Base-by-base conservation (phyloP, 371 early-diverging fungal genomes). In the Mortierella sp. region DNA sequence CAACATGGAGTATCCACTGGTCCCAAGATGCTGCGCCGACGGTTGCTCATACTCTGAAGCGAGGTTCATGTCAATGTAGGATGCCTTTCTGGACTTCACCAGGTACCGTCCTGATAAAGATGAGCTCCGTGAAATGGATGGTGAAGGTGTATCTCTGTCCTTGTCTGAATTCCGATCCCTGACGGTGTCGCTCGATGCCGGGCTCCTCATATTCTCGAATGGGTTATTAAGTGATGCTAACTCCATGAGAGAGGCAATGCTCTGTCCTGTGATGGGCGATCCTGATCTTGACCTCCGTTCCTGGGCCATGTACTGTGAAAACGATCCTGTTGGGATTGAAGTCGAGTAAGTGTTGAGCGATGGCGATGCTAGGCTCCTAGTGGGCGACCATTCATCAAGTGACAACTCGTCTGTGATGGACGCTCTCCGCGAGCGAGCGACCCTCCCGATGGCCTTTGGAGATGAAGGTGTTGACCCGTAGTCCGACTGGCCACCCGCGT, bases 311-410 rank as follows among this genome's bases (percentile, higher is more conserved):
- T 75, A 86, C 45, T 86, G 87, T 13, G 83, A 70, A 45, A 86
- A 82, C 0, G 87, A 86, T n/a, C 78, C 83, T 48, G 87, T 86
- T 4, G 87, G 87, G 57, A 86, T 86, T 34, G 87, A 86, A 13
- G 87, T 86, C n/a, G 87, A 86, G 65, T 86, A 86, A 1, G 85
- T 85, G 50, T 82, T 86, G 73, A 86, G 80, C 16, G 87, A 86
- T 11, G 87, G 87, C 3, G 83, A 82, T 0, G 76, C 87, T 24
- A 72, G 81, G 38, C 80, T 77, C 54, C 87, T 70, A 2, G 79
- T 76, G 1, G 87, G 76, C 0, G 87, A 86, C 87, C 87, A 86
- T 2, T 82, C 87, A 19, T 86, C 87, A 21, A 82, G 42, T 0
- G 83, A 86, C 13, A 82, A 60, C 44, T 86, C 87, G 26, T 86